Conservation (phyloP, 495 filamentous ascomycete genomes). For the Chaetomium cochliodes region DNA sequence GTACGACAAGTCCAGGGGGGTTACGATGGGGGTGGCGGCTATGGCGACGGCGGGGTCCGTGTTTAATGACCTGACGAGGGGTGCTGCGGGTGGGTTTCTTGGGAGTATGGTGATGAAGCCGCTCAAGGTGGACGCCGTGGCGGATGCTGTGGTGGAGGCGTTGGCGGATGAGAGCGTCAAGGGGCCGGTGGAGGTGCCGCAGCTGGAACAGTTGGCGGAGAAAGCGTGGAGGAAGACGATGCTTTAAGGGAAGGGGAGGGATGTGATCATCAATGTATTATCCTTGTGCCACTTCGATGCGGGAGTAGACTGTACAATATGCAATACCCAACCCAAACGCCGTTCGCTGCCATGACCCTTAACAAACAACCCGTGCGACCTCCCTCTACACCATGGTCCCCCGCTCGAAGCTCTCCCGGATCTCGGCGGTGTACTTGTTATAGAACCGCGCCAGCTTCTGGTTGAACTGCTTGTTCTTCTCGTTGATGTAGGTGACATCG, state of each 20-base stretch:
- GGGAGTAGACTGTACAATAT: constrained; percentile 20
- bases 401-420: constrained; percentile 95
- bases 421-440: constrained; percentile 97
- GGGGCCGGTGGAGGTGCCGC: constrained; percentile 64
- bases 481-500: constrained; percentile 98
- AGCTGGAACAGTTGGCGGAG: constrained; percentile 70
- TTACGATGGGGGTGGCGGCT: constrained; percentile 83
- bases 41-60: constrained; percentile 64
- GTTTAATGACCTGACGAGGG: constrained; percentile 72
- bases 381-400: constrained; percentile 73
- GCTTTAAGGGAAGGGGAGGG: constrained; percentile 52
- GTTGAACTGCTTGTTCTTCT: constrained; percentile 99
- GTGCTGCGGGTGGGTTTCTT: constrained; percentile 66
- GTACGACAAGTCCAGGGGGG: constrained; percentile 76
- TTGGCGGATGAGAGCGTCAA: constrained; percentile 65
- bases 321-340: constrained; percentile 24
- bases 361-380: constrained; percentile 20
- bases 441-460: constrained; percentile 93
- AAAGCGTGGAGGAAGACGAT: constrained; percentile 79
- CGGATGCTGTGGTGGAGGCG: constrained; percentile 78
- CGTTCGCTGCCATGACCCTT: constrained; percentile 14
- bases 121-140: constrained; percentile 79
- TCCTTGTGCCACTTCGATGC: constrained; percentile 7
- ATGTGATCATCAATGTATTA: constrained; percentile 4
- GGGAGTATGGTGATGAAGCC: constrained; percentile 84